A percentile compares a stretch with the other conserved stretches of the same genome.
Conservation (phyloP, 331 rosid genomes). For the Cucumis variabilis region DNA sequence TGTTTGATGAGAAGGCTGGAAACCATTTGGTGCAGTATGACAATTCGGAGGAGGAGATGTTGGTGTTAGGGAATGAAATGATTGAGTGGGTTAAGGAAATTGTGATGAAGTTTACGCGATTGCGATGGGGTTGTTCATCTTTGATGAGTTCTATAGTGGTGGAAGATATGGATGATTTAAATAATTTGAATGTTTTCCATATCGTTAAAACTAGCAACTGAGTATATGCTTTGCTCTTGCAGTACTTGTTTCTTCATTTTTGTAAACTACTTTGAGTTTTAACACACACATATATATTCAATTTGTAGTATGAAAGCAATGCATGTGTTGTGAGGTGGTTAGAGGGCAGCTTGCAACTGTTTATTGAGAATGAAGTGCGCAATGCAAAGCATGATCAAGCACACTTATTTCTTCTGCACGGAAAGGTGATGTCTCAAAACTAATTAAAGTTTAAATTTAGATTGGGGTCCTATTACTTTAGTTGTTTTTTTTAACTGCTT, state of each 20-base stretch:
- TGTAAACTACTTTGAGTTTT: constrained; percentile 27
- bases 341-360: constrained; percentile 91
- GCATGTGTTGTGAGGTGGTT: constrained; percentile 99
- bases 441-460: neutral
- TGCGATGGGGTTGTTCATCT: too few species aligned
- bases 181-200: too few species aligned
- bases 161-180: too few species aligned
- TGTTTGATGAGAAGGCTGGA: constrained; percentile 41
- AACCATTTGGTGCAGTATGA: constrained; percentile 74
- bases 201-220: too few species aligned
- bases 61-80: constrained; percentile 68
- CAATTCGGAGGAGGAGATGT: constrained; percentile 70
- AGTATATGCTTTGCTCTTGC: too few species aligned
- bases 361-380: constrained; percentile 97
- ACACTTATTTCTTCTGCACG: constrained; percentile 91
- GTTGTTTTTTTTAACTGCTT: neutral
- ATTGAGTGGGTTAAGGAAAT: constrained; percentile 65
- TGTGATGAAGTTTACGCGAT: constrained; percentile 46
- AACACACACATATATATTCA: constrained; percentile 6
- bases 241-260: neutral
- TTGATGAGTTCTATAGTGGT: too few species aligned
- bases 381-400: constrained; percentile 98
- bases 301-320: constrained; percentile 82
- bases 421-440: constrained; percentile 57
- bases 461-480: neutral